Evolutionary conservation across 2,329 filamentous ascomycete species (phyloP).

Genomic region (Paracoccidioides lutzii): DNA sequence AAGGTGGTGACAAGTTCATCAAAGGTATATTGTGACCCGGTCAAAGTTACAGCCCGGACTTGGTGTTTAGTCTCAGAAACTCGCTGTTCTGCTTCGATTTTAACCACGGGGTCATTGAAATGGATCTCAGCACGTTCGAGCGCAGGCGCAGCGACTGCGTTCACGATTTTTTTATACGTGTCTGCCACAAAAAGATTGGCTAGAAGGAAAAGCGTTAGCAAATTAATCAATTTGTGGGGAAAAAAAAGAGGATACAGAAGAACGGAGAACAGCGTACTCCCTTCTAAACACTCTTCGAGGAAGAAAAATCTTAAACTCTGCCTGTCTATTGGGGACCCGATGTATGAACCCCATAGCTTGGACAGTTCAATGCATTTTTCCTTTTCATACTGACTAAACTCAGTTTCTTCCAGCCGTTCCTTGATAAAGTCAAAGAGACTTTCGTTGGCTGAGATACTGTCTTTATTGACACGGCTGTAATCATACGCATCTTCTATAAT

Average conservation of each 20-base stretch:
- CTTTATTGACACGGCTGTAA: constrained; percentile 42
- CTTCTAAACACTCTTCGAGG: constrained; percentile 54
- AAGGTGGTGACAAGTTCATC: constrained; percentile 42
- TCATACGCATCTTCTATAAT: constrained; percentile 48
- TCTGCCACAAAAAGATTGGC: constrained; percentile 51
- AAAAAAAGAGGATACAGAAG: neutral
- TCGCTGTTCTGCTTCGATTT: constrained; percentile 22
- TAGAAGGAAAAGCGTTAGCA: constrained; percentile 13
- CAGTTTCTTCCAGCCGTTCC: constrained; percentile 34
- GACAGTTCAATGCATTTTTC: constrained; percentile 41
- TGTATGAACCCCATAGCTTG: constrained; percentile 52
- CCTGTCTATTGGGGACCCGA: constrained; percentile 45
- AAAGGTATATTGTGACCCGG: constrained; percentile 28
- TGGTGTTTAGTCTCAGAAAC: constrained; percentile 18
- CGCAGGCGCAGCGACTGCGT: constrained; percentile 38
- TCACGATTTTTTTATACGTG: constrained; percentile 47
- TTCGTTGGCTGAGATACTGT: constrained; percentile 36
- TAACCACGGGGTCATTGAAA: constrained; percentile 33
- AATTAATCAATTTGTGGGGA: neutral
- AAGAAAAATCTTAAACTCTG: constrained; percentile 54
- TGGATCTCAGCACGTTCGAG: constrained; percentile 36
- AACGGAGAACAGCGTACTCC: constrained; percentile 28
- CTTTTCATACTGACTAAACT: constrained; percentile 30
- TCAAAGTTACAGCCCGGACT: constrained; percentile 33
- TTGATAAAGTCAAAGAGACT: constrained; percentile 48